These are phyloP conservation scores for Ziziphus jujuba DNA, from an alignment of 306 rosid genomes.

Conservation along the genomic window DNA sequence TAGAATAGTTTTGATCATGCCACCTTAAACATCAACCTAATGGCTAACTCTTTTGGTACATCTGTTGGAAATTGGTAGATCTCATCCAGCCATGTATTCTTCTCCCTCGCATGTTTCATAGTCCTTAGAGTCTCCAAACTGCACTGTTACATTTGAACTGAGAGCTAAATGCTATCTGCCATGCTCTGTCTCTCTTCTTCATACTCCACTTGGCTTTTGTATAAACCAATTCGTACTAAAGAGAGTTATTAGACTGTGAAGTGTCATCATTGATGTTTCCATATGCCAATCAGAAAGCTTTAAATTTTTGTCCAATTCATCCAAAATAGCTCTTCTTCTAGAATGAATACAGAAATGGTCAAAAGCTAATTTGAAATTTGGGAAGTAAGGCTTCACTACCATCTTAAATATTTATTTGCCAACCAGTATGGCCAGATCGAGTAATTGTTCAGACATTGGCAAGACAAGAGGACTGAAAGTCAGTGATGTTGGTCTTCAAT, in stretches of 20 bases:
- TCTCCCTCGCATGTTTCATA: slow-evolving; percentile 46
- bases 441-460: slow-evolving; percentile 64
- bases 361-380: slow-evolving; percentile 62
- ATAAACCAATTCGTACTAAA: slow-evolving; percentile 65
- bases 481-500: slow-evolving; percentile 62
- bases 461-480: slow-evolving; percentile 62
- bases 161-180: slow-evolving; percentile 74
- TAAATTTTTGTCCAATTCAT: slow-evolving; percentile 65
- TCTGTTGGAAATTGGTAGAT: slow-evolving; percentile 51
- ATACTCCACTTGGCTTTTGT: slow-evolving; percentile 57
- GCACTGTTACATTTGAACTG: slow-evolving; percentile 65
- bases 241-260: slow-evolving; percentile 62
- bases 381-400: slow-evolving; percentile 61
- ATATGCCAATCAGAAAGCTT: slow-evolving; percentile 56
- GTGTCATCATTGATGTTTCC: slow-evolving; percentile 76
- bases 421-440: slow-evolving; percentile 50
- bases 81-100: slow-evolving; percentile 63
- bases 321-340: slow-evolving; percentile 66
- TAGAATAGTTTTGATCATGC: no score
- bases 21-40: not conserved
- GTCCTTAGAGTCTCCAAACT: slow-evolving; percentile 58
- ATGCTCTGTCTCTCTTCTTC: slow-evolving; percentile 54
- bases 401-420: slow-evolving; percentile 49
- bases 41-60: slow-evolving; percentile 48
- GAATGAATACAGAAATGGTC: slow-evolving; percentile 71